Conservation (phyloP, 306 rosid species). For the Potentilla sterilis region DNA sequence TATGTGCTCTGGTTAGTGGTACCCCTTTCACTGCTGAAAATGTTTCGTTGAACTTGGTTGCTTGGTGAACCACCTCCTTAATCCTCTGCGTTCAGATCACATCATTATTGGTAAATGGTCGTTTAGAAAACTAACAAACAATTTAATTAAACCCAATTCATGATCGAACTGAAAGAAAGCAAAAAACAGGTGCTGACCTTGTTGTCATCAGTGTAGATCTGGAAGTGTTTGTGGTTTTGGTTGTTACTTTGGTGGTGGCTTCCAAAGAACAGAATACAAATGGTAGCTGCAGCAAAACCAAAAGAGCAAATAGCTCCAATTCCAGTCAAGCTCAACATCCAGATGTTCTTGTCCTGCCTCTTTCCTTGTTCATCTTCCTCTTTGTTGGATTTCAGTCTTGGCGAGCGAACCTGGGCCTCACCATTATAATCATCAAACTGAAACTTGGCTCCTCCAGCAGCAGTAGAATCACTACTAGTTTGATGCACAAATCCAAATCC, state of each 20-base stretch:
- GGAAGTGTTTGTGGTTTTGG: slow-evolving; percentile 53
- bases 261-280: slow-evolving; percentile 63
- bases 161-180: background rate
- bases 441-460: slow-evolving; percentile 11
- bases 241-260: slow-evolving; percentile 37
- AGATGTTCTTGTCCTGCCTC: slow-evolving; percentile 34
- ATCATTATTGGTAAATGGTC: background rate
- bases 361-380: slow-evolving; percentile 27
- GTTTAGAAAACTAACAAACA: background rate
- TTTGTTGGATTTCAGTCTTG: slow-evolving; percentile 37
- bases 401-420: slow-evolving; percentile 46
- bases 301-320: slow-evolving; percentile 88
- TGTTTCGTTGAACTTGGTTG: slow-evolving; percentile 65
- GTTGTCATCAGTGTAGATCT: slow-evolving; percentile 61
- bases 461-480: slow-evolving; percentile 29
- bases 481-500: slow-evolving; percentile 27
- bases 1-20: slow-evolving; percentile 58
- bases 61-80: slow-evolving; percentile 50
- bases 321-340: slow-evolving; percentile 73
- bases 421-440: slow-evolving; percentile 39
- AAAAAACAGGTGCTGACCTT: slow-evolving; percentile 46
- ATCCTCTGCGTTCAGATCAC: slow-evolving; percentile 49
- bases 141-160: background rate
- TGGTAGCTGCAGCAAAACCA: slow-evolving; percentile 81
- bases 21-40: slow-evolving; percentile 56